Base-by-base conservation (phyloP, 108 stramenopile species). In the Nitzschia palea region DNA sequence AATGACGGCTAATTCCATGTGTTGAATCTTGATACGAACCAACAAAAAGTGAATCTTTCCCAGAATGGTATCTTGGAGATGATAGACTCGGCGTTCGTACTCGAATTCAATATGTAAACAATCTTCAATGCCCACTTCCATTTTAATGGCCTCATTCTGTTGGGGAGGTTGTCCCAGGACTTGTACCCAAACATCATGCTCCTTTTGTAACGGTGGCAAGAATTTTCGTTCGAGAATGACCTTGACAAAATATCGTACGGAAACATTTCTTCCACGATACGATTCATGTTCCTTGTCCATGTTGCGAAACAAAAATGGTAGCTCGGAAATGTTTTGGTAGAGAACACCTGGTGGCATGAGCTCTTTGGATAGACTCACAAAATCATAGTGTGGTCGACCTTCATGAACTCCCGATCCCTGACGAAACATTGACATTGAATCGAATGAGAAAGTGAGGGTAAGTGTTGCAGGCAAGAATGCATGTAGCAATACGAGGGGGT, bases 101-200 rank as follows among this genome's bases (percentile, higher is more conserved):
- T 98, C 96, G 71, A 99, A 99, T 86, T 99, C 99, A 71, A 99
- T 98, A 73, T 99, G 99, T 34, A 99, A 85, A 76, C 97, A 99
- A 59, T 99, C 99, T 73, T 99, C 99, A 67, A 99, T 99, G 14
- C 99, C 99, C 34, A 99, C 99, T 77, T 99, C 99, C 98, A 98
- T 97, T 78, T 98, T 98, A 64, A 98, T 95, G 31, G 93, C 68
- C 60, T 89, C 83, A 58, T 89, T 84, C 30, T 86, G 73, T 28
- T 66, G 62, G 4, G 95, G 97, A 67, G 91, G 84, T n/a, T 72
- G 59, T 14, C 84, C 74, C 33, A 82, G 62, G 26, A 87, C 71
- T 65, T 98, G 97, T 6, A 99, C 88, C 67, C 94, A 74, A 29
- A 98, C 84, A 50, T 99, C 97, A 43, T 94, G 89, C 66, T 98